Base-by-base conservation (phyloP, 2,329 filamentous ascomycete genomes). In the Lachnellula hyalina region DNA sequence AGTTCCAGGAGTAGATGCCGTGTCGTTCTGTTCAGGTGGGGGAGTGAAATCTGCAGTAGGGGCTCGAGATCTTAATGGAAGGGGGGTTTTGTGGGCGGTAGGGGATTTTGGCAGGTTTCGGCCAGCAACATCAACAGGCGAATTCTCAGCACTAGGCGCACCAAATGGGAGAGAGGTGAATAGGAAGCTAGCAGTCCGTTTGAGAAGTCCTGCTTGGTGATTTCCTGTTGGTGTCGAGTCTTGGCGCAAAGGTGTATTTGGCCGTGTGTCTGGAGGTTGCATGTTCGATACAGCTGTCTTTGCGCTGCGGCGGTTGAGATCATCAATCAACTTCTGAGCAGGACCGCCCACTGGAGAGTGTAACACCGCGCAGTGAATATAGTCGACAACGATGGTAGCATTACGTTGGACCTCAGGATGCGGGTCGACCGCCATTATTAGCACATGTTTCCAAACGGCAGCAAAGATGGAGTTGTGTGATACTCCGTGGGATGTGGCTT, bases 381-480 rank as follows among this genome's bases (percentile, higher is more conserved):
- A 89, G 70, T 99, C 94, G 32, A 96, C 83, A 45, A 97, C 85
- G n/a, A 87, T 79, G 5, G 84, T 85, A 9, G 91, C 93, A 69
- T 94, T 89, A 61, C 87, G 82, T 59, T 95, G 89, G 35, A 97
- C 89, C 67, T 97, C 93, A 1, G 93, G 91, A 67, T 96, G 92
- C 41, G 94, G 93, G 68, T 99, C 94, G 17, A 96, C 90, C 45
- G 90, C 93, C 70, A 97, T 79, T 59, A 96, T 89, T 56, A 96
- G 77, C 44, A 95, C 80, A 66, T 96, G 89, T 70, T 96, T 94
- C 94, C 94, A 99, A 59, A 95, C 87, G 1, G 92, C 89, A 32
- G 92, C 87, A 70, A 95, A 96, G 17, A 96, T 89, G 0, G 91
- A 96, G 67, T 96, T 94, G 61, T 89, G 85, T 12, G 92, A 90